Percentiles rank a stretch among this genome's conserved stretches.
Evolutionary conservation across 2,329 filamentous ascomycete species (phyloP).

Genomic region (Sphaerulina populicola): DNA sequence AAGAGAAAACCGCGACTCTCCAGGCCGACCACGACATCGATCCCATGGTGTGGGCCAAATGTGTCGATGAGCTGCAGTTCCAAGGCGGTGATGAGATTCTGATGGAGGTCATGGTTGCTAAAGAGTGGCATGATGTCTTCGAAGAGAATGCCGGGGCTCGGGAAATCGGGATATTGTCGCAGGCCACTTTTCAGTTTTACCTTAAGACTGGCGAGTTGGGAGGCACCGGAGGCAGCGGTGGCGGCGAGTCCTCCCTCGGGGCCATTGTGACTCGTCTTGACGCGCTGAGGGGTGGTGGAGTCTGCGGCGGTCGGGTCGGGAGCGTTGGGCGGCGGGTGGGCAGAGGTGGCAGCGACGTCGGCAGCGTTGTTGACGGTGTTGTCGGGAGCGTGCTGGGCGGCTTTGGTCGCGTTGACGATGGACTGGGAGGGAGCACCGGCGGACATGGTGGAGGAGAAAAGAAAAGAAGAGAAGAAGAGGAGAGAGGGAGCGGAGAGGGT

Average conservation of each 20-base stretch:
- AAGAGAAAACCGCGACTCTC: conserved; percentile 95
- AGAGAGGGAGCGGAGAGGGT: conserved; percentile 1
- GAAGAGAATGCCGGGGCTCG: conserved; percentile 84
- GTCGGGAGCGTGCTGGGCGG: conserved; percentile 5
- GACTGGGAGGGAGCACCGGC: conserved; percentile 5
- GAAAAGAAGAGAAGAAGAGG: conserved; percentile 3
- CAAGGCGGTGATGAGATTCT: conserved; percentile 70
- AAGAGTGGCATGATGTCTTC: conserved; percentile 98
- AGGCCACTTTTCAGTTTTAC: conserved; percentile 62
- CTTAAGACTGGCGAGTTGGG: conserved; percentile 48
- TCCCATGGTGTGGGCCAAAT: conserved; percentile 42
- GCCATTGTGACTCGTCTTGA: conserved; percentile 30
- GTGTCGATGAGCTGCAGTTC: conserved; percentile 68
- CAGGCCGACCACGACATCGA: conserved; percentile 82
- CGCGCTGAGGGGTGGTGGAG: not conserved
- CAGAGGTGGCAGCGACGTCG: conserved; percentile 21
- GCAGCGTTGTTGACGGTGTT: conserved; percentile 14
- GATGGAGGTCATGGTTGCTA: conserved; percentile 64
- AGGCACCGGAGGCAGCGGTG: conserved; percentile 41
- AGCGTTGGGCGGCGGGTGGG: conserved; percentile 22
- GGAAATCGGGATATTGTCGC: conserved; percentile 86
- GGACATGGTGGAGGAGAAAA: conserved; percentile 13
- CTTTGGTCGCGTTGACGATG: conserved; percentile 9
- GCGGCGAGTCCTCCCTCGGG: conserved; percentile 43
- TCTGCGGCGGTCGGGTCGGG: conserved; percentile 24